Base-by-base conservation (phyloP, 345 rosid species). In the Rhodamnia rubescens region DNA sequence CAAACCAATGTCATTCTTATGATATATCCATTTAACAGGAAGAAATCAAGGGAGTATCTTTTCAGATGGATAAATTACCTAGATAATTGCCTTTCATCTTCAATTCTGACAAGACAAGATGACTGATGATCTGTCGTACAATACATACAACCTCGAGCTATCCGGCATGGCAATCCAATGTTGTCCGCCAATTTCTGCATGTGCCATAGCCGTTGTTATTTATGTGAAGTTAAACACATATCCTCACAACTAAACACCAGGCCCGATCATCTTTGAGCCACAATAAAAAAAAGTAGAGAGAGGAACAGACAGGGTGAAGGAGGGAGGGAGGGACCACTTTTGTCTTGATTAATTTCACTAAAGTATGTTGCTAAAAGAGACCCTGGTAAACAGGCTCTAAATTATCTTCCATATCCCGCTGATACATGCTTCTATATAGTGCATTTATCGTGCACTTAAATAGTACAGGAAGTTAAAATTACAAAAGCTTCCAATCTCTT, bases 161-260 rank as follows among this genome's bases (percentile, higher is more conserved):
- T 97, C 90, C 99, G 94, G 88, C 99, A 97, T 26, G 99, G 99
- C 90, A 97, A 92, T 64, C 99, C 99, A 84, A 97, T 93, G 88
- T 84, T 90, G 86, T 97, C 99, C 40, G 99, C 99, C 94, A 97
- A 91, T 92, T 94, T 97, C 99, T 97, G 96, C 91, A 92, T 1
- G 84, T 58, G 40, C 53, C 69, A 84, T 57, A 82, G 24, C 42
- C 24, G 4, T 29, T 29, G 56, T 69, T 69, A 69, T 69, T 36
- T 69, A 36, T 20, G 14, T 69, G 80, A 69, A 36, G 47, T 69
- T 36, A 69, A 32, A 32, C 24, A 20, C 47, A 18, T 69, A 32
- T 69, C 13, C 47, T 69, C 26, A 69, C 80, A 36, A 69, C 47
- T 69, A 69, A 69, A 36, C 42, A 18, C 47, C 47, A 69, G 80